Percentiles rank a stretch among this genome's conserved stretches.
Evolutionary conservation across 441 rosid genomes (phyloP).

Genomic region (Theobroma grandiflorum): DNA sequence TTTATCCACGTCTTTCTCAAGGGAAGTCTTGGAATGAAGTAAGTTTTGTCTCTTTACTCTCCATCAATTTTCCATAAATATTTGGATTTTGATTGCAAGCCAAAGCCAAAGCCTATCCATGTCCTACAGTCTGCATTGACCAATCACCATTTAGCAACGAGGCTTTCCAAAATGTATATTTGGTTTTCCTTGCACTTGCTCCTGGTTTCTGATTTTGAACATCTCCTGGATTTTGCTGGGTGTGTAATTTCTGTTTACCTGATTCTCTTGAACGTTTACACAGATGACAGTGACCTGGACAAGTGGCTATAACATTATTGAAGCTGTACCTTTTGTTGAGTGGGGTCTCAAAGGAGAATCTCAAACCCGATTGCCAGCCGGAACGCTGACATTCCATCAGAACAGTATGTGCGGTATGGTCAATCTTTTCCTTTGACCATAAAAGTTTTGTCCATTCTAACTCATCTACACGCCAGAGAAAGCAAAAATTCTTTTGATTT

Average conservation of each 20-base stretch:
- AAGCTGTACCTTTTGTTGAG: constrained; percentile 61
- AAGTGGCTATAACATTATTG: constrained; percentile 62
- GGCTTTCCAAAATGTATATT: neutral
- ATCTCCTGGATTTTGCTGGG: neutral
- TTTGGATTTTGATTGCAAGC: neutral
- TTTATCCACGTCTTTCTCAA: constrained; percentile 73
- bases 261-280: constrained; percentile 8
- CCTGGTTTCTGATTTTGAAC: neutral
- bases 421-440: neutral
- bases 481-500: neutral
- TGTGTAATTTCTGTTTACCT: neutral
- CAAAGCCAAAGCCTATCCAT: neutral
- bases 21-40: constrained; percentile 76
- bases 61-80: neutral
- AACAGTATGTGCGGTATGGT: constrained; percentile 75
- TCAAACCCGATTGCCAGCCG: constrained; percentile 58
- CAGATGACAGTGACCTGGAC: constrained; percentile 82
- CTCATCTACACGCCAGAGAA: neutral
- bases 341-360: constrained; percentile 56
- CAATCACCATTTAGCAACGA: neutral
- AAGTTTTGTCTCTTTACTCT: constrained; percentile 25
- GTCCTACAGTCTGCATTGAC: neutral
- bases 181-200: neutral
- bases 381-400: constrained; percentile 58
- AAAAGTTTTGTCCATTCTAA: neutral